Base-by-base conservation (phyloP, 345 rosid genomes). In the Aurinia saxatilis region DNA sequence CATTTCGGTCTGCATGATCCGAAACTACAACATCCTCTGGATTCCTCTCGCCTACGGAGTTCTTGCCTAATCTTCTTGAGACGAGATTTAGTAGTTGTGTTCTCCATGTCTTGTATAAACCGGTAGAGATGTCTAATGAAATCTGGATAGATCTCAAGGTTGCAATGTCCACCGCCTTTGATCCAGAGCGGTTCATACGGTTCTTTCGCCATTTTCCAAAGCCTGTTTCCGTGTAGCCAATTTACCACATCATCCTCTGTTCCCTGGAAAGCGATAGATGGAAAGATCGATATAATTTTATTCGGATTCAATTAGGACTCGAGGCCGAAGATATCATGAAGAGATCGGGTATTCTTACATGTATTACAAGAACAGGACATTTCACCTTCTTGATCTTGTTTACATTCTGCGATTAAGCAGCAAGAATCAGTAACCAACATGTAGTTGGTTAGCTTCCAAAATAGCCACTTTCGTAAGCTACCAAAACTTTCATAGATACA, bases 91-190 rank as follows among this genome's bases (percentile, higher is more conserved):
- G 96, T 80, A 53, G 75, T 87, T 54, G 82, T 75, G 65, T 76
- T 90, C 78, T 95, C 97, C 99, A 95, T 88, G 65, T 95, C 96
- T 30, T 80, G 84, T 63, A 95, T 68, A 59, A 86, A 95, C 73
- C 79, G 85, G 78, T 81, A 67, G 15, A 95, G 85, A 78, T 90
- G 97, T 62, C 84, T 78, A 54, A 95, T 84, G 76, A 84, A 95
- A 58, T 90, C 97, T 0, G 99, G 96, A 74, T 83, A 95, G 4
- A 95, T 83, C 82, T 95, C 99, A 67, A 95, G 75, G 77, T 95
- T 95, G 78, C 97, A 95, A 65, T 90, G 99, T 37, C 97, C 97
- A 13, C 97, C 99, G 18, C 99, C 99, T 79, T 95, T 90, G 49
- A 95, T 90, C 99, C 99, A 95, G 17, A 95, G 68, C 11, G 99